Evolutionary conservation across 768 basidiomycete species (phyloP).

Genomic region (Boletellus ananas): DNA sequence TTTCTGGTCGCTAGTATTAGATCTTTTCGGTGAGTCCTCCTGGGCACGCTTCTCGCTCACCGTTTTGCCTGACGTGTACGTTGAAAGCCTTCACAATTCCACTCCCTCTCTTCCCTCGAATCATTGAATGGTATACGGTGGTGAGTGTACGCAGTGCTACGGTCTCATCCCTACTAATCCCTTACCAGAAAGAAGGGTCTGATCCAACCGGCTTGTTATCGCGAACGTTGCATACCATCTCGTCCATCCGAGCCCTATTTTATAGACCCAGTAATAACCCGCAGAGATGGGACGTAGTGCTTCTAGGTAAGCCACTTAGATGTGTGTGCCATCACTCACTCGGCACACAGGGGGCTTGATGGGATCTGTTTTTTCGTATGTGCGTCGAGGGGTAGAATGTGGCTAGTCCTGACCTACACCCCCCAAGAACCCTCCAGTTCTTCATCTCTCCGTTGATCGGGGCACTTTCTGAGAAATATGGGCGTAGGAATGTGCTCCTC

Average conservation of each 20-base stretch:
- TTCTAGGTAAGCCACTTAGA: conserved; percentile 61
- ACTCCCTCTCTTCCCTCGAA: conserved; percentile 95
- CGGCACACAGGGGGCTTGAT: conserved; percentile 66
- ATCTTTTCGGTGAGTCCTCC: conserved; percentile 61
- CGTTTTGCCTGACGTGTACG: conserved; percentile 12
- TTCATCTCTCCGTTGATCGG: conserved; percentile 81
- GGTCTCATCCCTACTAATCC: not conserved
- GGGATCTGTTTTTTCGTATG: conserved; percentile 91
- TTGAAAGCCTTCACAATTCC: conserved; percentile 89
- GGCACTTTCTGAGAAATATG: conserved; percentile 82
- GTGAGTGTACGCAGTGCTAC: conserved; percentile 35
- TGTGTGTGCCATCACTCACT: conserved; percentile 7
- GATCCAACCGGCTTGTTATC: conserved; percentile 70
- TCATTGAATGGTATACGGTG: conserved; percentile 88
- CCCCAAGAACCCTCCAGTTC: conserved; percentile 73
- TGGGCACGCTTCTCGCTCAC: not conserved
- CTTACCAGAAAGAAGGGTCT: conserved; percentile 61
- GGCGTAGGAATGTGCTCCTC: conserved; percentile 79
- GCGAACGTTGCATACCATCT: conserved; percentile 63
- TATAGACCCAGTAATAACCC: conserved; percentile 59
- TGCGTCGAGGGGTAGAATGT: conserved; percentile 32
- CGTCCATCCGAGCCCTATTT: conserved; percentile 60
- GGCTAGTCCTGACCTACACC: conserved; percentile 25
- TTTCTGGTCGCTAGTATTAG: conserved; percentile 86
- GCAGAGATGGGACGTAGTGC: conserved; percentile 88